Conservation (phyloP, 1,139 yeast species). For the Diutina ranongensis region DNA sequence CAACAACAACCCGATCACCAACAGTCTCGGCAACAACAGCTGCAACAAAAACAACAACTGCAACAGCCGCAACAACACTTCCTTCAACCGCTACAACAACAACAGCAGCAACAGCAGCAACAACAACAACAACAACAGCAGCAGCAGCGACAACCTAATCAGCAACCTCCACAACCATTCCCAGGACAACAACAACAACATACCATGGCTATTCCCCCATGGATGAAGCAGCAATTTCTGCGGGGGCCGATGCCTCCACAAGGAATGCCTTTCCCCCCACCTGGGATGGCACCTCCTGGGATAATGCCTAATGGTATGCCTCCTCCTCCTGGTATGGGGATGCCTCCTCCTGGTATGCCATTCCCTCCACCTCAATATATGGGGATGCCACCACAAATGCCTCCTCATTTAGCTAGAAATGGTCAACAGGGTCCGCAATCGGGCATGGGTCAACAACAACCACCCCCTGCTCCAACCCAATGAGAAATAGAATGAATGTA, state of each 20-base stretch:
- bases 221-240: constrained; percentile 5
- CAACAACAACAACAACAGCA: constrained; percentile 14
- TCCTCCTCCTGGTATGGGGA: constrained; percentile 4
- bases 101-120: constrained; percentile 9
- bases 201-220: constrained; percentile 1
- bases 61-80: neutral
- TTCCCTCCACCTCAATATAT: constrained; percentile 3
- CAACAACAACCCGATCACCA: constrained; percentile 8
- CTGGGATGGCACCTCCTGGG: constrained; percentile 11
- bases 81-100: constrained; percentile 8
- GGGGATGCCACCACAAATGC: constrained; percentile 5
- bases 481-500: neutral
- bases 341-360: constrained; percentile 4
- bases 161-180: neutral
- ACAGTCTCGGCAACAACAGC: constrained; percentile 10
- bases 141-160: constrained; percentile 17
- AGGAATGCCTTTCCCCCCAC: constrained; percentile 9
- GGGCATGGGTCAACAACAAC: neutral
- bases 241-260: neutral
- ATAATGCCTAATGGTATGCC: constrained; percentile 5
- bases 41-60: no score
- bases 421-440: neutral
- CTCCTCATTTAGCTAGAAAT: neutral
- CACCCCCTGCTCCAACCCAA: neutral
- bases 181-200: neutral